A percentile compares a stretch with the other conserved stretches of the same genome.
phyloP scores from a whole-genome alignment of 2,329 filamentous ascomycete genomes.

The Cladosporium sp. region DNA sequence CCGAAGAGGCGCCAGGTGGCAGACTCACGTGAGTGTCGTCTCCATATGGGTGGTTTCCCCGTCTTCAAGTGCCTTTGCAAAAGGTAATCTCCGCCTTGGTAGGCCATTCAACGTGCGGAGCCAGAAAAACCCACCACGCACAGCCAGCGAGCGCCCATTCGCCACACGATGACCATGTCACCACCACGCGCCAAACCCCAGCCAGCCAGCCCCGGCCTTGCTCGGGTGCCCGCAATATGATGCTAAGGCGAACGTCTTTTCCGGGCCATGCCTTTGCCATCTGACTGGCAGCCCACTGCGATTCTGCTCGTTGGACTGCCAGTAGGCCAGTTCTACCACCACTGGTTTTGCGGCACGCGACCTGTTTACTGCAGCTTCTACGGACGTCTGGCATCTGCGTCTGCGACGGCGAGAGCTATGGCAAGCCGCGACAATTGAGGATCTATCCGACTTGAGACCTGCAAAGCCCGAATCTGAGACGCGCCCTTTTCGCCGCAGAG shows the following conservation, averaged over 20 bases:
- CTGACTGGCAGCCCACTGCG: not conserved
- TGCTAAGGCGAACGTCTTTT: slow-evolving; percentile 1
- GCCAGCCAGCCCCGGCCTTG: slow-evolving; percentile 1
- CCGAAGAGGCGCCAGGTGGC: not conserved
- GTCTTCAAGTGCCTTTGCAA: slow-evolving; percentile 1
- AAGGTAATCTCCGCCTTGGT: slow-evolving; percentile 1
- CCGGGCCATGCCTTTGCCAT: not conserved
- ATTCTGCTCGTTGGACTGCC: not conserved
- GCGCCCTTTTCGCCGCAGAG: slow-evolving; percentile 9
- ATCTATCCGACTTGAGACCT: not conserved
- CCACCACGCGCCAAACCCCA: not conserved
- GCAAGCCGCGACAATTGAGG: not conserved
- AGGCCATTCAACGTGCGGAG: not conserved
- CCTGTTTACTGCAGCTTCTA: not conserved
- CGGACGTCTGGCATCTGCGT: not conserved
- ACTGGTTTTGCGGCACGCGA: not conserved
- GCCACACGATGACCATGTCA: not conserved
- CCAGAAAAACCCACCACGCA: not conserved
- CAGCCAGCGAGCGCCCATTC: not conserved
- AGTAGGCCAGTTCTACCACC: not conserved
- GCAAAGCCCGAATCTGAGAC: not conserved
- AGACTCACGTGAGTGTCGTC: not conserved
- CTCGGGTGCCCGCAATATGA: slow-evolving; percentile 1
- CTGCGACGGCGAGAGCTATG: not conserved
- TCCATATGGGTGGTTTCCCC: not conserved